A percentile compares a stretch with the other conserved stretches of the same genome.
These are phyloP conservation scores for Globisporangium barbulae DNA, from an alignment of 352 stramenopile species.

Conservation along the genomic window DNA sequence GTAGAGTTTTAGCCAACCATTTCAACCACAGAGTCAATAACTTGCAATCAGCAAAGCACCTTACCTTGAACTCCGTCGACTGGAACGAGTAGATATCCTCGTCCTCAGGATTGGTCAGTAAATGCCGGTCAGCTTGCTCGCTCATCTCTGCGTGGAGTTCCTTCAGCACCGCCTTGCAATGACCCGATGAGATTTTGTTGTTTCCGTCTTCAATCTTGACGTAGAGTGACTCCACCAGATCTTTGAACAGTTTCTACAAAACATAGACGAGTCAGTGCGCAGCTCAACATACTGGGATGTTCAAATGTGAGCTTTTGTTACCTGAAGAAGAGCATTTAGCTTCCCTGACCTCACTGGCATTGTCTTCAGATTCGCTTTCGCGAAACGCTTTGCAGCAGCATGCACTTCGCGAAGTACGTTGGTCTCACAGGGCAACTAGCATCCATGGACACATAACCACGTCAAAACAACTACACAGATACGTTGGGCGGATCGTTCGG, in stretches of 20 bases:
- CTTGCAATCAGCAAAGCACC: background rate
- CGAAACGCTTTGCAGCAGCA: slow-evolving; percentile 43
- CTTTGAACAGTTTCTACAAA: slow-evolving; percentile 73
- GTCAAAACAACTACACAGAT: background rate
- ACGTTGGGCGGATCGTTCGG: background rate
- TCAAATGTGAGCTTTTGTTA: slow-evolving; percentile 18
- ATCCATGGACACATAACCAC: background rate
- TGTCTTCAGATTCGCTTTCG: slow-evolving; percentile 45
- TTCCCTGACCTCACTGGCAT: slow-evolving; percentile 72
- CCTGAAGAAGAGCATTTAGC: slow-evolving; percentile 54
- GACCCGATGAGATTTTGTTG: slow-evolving; percentile 52
- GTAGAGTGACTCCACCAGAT: slow-evolving; percentile 67
- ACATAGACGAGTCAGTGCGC: background rate
- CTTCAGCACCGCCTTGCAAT: slow-evolving; percentile 54
- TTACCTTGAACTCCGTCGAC: slow-evolving; percentile 65
- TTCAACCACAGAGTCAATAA: background rate
- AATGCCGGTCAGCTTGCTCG: slow-evolving; percentile 48
- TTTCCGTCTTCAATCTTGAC: slow-evolving; percentile 72
- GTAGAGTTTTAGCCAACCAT: background rate
- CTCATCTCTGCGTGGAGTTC: slow-evolving; percentile 63
- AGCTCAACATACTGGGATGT: background rate
- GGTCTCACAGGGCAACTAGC: slow-evolving; percentile 58
- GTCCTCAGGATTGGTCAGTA: slow-evolving; percentile 39
- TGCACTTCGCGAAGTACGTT: slow-evolving; percentile 49
- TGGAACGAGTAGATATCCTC: slow-evolving; percentile 67